Percentiles rank a stretch among this genome's conserved stretches.
phyloP scores from a whole-genome alignment of 2,329 filamentous ascomycete genomes.

The Bipolaris sorokiniana region DNA sequence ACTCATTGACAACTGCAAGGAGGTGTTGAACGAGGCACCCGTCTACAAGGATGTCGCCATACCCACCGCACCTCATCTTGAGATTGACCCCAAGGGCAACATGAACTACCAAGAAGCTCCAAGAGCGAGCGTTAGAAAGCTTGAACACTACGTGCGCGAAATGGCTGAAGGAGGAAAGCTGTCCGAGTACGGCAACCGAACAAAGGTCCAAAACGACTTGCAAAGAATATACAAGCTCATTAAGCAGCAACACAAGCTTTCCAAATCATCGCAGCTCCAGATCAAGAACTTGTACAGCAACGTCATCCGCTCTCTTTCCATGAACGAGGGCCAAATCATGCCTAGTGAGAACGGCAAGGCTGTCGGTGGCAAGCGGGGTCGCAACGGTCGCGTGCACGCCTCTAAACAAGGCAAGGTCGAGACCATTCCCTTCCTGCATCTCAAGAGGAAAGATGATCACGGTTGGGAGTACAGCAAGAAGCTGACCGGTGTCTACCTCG shows the following conservation, averaged over 20 bases:
- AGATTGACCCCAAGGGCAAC: slow-evolving; percentile 90
- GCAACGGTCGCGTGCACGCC: slow-evolving; percentile 59
- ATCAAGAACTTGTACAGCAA: slow-evolving; percentile 96
- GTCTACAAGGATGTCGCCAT: slow-evolving; percentile 96
- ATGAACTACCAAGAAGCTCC: slow-evolving; percentile 90
- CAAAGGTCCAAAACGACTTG: slow-evolving; percentile 96
- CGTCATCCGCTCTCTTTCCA: slow-evolving; percentile 88
- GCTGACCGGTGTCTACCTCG: slow-evolving; percentile 89
- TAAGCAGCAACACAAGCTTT: slow-evolving; percentile 96
- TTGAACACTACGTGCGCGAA: slow-evolving; percentile 97
- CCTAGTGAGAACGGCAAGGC: slow-evolving; percentile 80
- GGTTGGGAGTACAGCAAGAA: slow-evolving; percentile 99
- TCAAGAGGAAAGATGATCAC: slow-evolving; percentile 91
- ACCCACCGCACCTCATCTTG: slow-evolving; percentile 89
- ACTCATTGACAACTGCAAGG: slow-evolving; percentile 96
- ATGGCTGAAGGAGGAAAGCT: slow-evolving; percentile 99
- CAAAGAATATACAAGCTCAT: slow-evolving; percentile 97
- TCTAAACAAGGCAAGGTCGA: slow-evolving; percentile 86
- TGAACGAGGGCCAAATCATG: slow-evolving; percentile 98
- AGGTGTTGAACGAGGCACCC: slow-evolving; percentile 81
- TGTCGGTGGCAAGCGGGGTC: slow-evolving; percentile 63
- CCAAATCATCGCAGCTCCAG: slow-evolving; percentile 93
- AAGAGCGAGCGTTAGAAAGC: slow-evolving; percentile 87
- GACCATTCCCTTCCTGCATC: slow-evolving; percentile 95
- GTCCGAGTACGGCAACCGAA: slow-evolving; percentile 96